A percentile compares a stretch with the other conserved stretches of the same genome.
Evolutionary conservation across 202 grass and related monocot species (phyloP).

Genomic region (Hordeum pubiflorum): DNA sequence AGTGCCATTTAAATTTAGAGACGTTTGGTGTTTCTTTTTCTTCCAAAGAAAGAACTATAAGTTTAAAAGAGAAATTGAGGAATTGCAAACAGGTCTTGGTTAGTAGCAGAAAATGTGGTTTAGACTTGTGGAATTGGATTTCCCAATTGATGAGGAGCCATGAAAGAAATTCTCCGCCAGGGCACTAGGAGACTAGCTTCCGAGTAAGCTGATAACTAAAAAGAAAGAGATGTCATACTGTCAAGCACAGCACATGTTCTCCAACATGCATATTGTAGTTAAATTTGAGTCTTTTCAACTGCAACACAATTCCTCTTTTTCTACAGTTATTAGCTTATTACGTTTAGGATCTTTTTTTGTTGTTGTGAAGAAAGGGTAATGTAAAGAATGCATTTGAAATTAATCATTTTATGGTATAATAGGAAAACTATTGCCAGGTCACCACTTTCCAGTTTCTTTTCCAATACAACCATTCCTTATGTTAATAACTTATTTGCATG

Average conservation of each 20-base stretch:
- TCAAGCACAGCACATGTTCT: neutral
- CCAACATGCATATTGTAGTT: neutral
- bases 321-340: neutral
- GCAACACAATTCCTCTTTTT: neutral
- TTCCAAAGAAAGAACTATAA: neutral
- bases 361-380: neutral
- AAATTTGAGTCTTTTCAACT: neutral
- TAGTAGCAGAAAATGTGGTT: neutral
- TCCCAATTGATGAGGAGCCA: neutral
- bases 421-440: neutral
- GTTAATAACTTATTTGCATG: neutral
- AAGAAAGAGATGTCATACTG: slow-evolving; percentile 7
- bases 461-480: neutral
- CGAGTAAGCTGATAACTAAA: neutral
- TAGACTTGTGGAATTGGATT: neutral
- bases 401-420: neutral
- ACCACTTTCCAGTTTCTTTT: neutral
- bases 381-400: neutral
- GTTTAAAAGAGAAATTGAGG: neutral
- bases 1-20: neutral
- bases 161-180: neutral
- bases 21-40: neutral
- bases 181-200: neutral
- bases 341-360: neutral
- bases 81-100: neutral